Evolutionary conservation across 306 rosid species (phyloP).

Genomic region (Purshia tridentata): DNA sequence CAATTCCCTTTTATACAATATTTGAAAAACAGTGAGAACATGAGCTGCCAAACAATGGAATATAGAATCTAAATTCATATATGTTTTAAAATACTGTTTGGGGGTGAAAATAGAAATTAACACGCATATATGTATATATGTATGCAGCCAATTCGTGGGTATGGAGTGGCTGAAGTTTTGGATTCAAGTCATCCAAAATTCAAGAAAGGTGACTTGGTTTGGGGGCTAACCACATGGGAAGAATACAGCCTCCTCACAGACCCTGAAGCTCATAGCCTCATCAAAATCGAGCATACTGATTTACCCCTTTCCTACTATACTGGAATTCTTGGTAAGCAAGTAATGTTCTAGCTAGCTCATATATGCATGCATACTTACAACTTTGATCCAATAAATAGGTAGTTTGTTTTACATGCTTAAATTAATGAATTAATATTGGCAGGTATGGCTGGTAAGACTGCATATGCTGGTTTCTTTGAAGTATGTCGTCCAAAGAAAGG

Average conservation of each 20-base stretch:
- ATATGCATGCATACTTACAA: too few species aligned
- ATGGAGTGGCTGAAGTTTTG: conserved; percentile 51
- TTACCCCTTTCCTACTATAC: conserved; percentile 55
- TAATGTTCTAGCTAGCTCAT: too few species aligned
- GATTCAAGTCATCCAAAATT: conserved; percentile 45
- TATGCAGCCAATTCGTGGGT: conserved; percentile 24
- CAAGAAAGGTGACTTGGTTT: conserved; percentile 46
- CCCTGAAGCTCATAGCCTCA: conserved; percentile 23
- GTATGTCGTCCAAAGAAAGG: conserved; percentile 53
- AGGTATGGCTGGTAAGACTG: conserved; percentile 60
- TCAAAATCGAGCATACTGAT: conserved; percentile 39
- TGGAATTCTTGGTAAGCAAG: conserved; percentile 21
- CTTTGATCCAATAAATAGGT: too few species aligned
- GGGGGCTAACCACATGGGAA: conserved; percentile 57
- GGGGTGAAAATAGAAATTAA: too few species aligned
- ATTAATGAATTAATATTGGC: not conserved
- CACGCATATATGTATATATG: not conserved
- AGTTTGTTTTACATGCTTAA: too few species aligned
- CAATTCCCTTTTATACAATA: too few species aligned
- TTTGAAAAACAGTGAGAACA: too few species aligned
- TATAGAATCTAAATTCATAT: too few species aligned
- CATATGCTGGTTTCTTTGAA: conserved; percentile 29
- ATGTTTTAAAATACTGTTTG: too few species aligned
- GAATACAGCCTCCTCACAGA: conserved; percentile 41
- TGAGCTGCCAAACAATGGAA: too few species aligned